Percentiles rank a stretch among this genome's conserved stretches.
Evolutionary conservation across 2,329 filamentous ascomycete species (phyloP).

Genomic region (Sclerotinia spermophila): DNA sequence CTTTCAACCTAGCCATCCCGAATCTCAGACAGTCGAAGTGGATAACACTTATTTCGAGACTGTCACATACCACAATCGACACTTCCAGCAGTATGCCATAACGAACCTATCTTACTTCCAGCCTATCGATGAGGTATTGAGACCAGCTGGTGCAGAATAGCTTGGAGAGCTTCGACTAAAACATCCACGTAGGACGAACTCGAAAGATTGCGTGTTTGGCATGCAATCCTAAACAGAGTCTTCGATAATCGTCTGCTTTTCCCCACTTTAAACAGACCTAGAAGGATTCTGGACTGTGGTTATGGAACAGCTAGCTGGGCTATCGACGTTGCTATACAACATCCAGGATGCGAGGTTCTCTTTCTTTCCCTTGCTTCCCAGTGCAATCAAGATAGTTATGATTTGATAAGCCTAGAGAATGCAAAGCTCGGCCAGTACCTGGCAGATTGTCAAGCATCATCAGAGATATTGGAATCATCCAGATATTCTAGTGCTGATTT

Average conservation of each 20-base stretch:
- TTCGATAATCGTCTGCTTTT: conserved; percentile 69
- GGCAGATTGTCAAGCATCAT: not conserved
- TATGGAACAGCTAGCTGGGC: conserved; percentile 71
- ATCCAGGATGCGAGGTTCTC: conserved; percentile 62
- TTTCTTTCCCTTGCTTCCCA: not conserved
- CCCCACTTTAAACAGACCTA: conserved; percentile 56
- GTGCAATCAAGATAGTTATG: not conserved
- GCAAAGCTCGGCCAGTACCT: not conserved
- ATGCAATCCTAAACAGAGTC: conserved; percentile 57
- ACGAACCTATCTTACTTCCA: conserved; percentile 62
- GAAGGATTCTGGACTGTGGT: conserved; percentile 67
- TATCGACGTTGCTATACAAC: conserved; percentile 59
- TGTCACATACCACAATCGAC: conserved; percentile 57
- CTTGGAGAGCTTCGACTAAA: not conserved
- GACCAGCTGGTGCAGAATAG: conserved; percentile 1
- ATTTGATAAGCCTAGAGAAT: not conserved
- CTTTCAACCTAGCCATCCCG: conserved; percentile 13
- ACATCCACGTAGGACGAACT: conserved; percentile 56
- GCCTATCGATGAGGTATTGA: conserved; percentile 65
- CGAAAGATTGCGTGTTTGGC: conserved; percentile 60
- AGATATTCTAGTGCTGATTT: not conserved
- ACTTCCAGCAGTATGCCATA: conserved; percentile 65
- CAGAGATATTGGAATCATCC: not conserved
- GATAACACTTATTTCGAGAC: conserved; percentile 58
- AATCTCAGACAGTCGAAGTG: conserved; percentile 40